phyloP scores from a whole-genome alignment of 1,284 basidiomycete species.

The Puccinia brachypodii region DNA sequence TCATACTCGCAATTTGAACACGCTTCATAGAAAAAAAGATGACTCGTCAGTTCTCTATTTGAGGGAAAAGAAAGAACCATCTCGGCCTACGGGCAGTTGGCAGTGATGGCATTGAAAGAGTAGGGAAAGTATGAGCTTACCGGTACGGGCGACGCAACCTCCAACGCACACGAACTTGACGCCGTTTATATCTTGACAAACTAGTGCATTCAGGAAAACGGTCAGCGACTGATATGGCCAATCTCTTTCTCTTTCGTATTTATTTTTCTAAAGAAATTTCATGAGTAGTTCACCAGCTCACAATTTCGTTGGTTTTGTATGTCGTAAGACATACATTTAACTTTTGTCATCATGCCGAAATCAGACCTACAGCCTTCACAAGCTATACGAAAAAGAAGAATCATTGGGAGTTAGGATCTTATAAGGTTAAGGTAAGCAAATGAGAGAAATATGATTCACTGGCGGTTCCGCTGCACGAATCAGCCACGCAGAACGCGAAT shows the following conservation, averaged over 20 bases:
- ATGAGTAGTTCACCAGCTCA: neutral
- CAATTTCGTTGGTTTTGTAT: conserved; percentile 14
- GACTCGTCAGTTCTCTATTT: neutral
- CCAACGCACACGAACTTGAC: conserved; percentile 21
- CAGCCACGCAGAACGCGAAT: conserved; percentile 18
- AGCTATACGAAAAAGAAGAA: conserved; percentile 17
- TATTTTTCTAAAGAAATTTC: neutral
- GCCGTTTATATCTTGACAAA: conserved; percentile 19
- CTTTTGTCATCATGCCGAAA: conserved; percentile 8
- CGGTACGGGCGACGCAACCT: conserved; percentile 3
- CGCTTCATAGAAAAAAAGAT: neutral
- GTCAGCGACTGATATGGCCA: no score
- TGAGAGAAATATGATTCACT: neutral
- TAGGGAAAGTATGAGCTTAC: neutral
- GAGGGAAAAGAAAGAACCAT: neutral
- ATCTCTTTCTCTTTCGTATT: neutral
- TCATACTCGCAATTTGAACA: conserved; percentile 22
- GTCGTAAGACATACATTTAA: conserved; percentile 33
- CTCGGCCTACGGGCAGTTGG: neutral
- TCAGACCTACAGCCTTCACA: conserved; percentile 22
- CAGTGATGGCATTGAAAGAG: neutral
- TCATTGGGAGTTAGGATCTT: no score
- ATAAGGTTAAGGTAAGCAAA: neutral
- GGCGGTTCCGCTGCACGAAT: conserved; percentile 14
- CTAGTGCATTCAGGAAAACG: neutral